Evolutionary conservation across 2,329 filamentous ascomycete genomes (phyloP), one percentile per base, ranked within the genome.

Genomic region (Colletotrichum higginsianum): DNA sequence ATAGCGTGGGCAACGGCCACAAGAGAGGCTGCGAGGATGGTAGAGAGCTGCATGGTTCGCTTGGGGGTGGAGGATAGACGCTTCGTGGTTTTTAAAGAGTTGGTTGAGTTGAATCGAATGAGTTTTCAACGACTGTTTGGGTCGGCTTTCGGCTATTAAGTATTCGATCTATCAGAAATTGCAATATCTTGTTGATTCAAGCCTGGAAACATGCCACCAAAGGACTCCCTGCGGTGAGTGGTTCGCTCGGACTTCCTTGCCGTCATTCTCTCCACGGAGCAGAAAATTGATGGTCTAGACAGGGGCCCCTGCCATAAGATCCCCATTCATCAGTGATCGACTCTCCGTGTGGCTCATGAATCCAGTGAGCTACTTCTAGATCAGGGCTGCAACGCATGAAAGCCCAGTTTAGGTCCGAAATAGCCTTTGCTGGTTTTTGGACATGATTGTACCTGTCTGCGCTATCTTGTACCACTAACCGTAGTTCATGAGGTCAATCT

Each of bases 41-140:
- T 21, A 0, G 49, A 44, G 16, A 63, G 38, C 61, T 63, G 61
- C 61, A 63, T 63, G n/a, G 40, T 8, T n/a, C 12, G 13, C 18
- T 6, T 11, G 3, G 2, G 8, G 7, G 44, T 16, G 5, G 18
- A 3, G 13, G 1, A n/a, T 15, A 2, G 5, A 46, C 5, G 18
- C 7, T n/a, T 46, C 44, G 7, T n/a, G 5, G 11, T 2, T 38
- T 38, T 7, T 13, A 0, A 3, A 38, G 18, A 11, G 26, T n/a
- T 2, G 56, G 40, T 4, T 11, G 53, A 16, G 23, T 21, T 1
- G 35, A 9, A 5, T 12, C 9, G n/a, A 3, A 21, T 8, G 3
- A 52, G 18, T 6, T 30, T 30, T n/a, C 13, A 8, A 15, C 12
- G 21, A 50, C 21, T 50, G 21, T 15, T 26, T 50, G 30, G 30